Evolutionary conservation across 1,139 yeast genomes (phyloP), one percentile per base, ranked within the genome.

Genomic region (Suhomyces panamericanus): DNA sequence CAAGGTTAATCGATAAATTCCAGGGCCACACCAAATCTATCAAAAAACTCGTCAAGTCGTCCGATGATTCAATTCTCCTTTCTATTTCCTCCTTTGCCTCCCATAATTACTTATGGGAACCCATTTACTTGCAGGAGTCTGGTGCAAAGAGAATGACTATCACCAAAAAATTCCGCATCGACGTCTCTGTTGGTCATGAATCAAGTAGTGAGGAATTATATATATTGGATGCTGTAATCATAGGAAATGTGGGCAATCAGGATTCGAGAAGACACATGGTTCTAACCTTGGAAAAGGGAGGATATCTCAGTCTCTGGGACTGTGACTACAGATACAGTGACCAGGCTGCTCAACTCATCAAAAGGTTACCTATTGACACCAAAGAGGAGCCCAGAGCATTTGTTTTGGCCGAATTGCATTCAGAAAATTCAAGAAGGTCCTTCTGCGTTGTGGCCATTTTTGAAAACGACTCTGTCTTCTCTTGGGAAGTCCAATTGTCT

Each of bases 11-110:
- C 2, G 62, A 80, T 54, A 84, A 85, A 55, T 78, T 84, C 46
- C 90, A 95, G 6, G 98, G 98, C 0, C 96, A 89, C 57, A 77
- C 82, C 43, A 90, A 89, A 59, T 86, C 96, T 0, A 83, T 91
- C 16, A 80, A 81, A 52, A 76, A 74, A 43, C 63, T 91, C 1
- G 67, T 80, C 14, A 80, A 90, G 55, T 85, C 96, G 1, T 47
- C 55, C 5, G 56, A 58, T 7, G 63, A 60, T 17, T 60, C 67
- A 35, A 56, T 70, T 2, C 48, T 74, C 30, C 58, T 74, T 11
- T 73, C 78, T 2, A 60, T 70, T 17, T 73, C 70, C 64, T 70
- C 68, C 48, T 74, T 72, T 49, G 64, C 74, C 1, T 68, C 70
- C 39, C 84, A 84, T 51, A 84, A 83, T 57, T 81, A 81, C 52